phyloP scores from a whole-genome alignment of 108 stramenopile genomes.

The Discostella stelligeroides region DNA sequence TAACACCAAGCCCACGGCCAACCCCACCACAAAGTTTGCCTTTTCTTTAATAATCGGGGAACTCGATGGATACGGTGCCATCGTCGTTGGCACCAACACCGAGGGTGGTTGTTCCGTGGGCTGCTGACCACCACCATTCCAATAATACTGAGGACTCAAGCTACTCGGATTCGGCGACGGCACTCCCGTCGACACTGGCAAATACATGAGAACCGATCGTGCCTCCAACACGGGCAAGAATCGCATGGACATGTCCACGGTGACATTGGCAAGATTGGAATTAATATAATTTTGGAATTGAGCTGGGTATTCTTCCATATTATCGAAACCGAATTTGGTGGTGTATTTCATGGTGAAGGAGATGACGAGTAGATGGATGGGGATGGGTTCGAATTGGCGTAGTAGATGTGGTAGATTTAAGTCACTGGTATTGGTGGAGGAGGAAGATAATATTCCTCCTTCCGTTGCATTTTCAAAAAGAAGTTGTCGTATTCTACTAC shows the following conservation, averaged over 20 bases:
- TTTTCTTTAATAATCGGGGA: constrained; percentile 15
- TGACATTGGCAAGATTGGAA: constrained; percentile 37
- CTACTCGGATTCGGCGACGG: constrained; percentile 10
- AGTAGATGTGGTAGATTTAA: background rate
- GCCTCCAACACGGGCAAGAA: constrained; percentile 51
- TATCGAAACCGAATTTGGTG: constrained; percentile 51
- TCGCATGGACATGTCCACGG: constrained; percentile 44
- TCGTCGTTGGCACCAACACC: background rate
- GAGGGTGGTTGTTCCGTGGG: background rate
- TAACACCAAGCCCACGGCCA: constrained; percentile 30
- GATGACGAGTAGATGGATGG: constrained; percentile 8
- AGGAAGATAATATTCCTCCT: too few relatives aligned
- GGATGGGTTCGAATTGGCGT: too few relatives aligned
- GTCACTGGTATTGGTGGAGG: constrained; percentile 11
- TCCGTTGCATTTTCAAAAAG: too few relatives aligned
- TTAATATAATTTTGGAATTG: constrained; percentile 60
- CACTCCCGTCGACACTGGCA: constrained; percentile 45
- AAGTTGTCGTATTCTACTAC: background rate
- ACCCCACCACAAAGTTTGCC: constrained; percentile 33
- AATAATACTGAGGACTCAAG: background rate
- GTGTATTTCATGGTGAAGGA: constrained; percentile 51
- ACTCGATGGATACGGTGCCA: constrained; percentile 4
- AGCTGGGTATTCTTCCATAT: constrained; percentile 40
- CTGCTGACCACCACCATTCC: background rate
- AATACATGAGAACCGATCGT: constrained; percentile 24